Percentiles rank a stretch among this genome's conserved stretches.
Conservation (phyloP, 1,139 yeast species). For the Taphrina communis region DNA sequence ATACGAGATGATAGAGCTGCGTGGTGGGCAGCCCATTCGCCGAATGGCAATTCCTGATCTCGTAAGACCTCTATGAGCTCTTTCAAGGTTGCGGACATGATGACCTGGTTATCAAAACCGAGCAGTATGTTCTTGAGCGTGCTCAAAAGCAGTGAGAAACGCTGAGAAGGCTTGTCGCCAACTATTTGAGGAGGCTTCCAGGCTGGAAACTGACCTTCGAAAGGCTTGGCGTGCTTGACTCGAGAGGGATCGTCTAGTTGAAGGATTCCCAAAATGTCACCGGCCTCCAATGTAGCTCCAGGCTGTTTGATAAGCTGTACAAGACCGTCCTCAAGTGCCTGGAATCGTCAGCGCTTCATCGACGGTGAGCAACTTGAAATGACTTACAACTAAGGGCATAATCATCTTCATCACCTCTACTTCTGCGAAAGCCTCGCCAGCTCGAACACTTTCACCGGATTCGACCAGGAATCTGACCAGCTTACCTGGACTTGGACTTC, state of each 20-base stretch:
- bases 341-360: constrained; percentile 63
- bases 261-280: constrained; percentile 93
- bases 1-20: constrained; percentile 93
- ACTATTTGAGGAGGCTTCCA: constrained; percentile 79
- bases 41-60: constrained; percentile 82
- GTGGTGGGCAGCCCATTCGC: constrained; percentile 85
- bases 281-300: constrained; percentile 95
- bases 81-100: constrained; percentile 80
- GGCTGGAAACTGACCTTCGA: constrained; percentile 90
- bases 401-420: constrained; percentile 98
- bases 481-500: constrained; percentile 99
- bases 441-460: constrained; percentile 87
- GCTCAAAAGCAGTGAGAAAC: constrained; percentile 63
- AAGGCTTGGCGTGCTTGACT: constrained; percentile 95
- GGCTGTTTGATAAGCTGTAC: constrained; percentile 95
- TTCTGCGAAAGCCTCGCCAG: constrained; percentile 96
- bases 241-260: constrained; percentile 95
- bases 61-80: constrained; percentile 73
- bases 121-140: constrained; percentile 77
- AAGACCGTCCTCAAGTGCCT: constrained; percentile 87
- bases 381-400: constrained; percentile 50
- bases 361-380: neutral
- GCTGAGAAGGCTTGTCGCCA: constrained; percentile 85
- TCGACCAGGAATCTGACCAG: constrained; percentile 90
- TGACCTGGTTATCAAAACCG: constrained; percentile 95